Evolutionary conservation across 202 grass and related monocot genomes (phyloP), one percentile per base, ranked within the genome.

Genomic region (Zoysia matrella): DNA sequence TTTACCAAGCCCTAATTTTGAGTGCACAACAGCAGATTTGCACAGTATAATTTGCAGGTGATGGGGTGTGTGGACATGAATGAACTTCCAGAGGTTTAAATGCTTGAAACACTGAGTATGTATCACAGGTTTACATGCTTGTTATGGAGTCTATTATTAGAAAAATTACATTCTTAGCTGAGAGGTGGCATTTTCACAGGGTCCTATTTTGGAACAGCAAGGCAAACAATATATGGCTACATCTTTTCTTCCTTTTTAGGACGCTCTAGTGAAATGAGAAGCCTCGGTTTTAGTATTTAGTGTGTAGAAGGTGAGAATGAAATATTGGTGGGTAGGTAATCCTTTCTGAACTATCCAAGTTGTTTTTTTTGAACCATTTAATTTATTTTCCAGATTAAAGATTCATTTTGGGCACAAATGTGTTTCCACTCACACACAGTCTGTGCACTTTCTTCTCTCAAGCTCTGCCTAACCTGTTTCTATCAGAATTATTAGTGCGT

Each of bases 41-140:
- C 73, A 69, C 61, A 82, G 55, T 74, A 89, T 78, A 89, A 67
- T 67, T 47, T 67, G 53, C 62, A 73, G 60, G 63, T 89, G 78
- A 73, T 85, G 73, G 66, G 82, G 52, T 36, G 11, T 67, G 52
- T 81, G 60, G 60, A 67, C 73, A 61, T 77, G 72, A 85, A 77
- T 67, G 78, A 82, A 82, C 52, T 65, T 77, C 82, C 78, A 55
- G 77, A 55, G 77, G 58, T 85, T 85, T 85, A 53, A 57, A 85
- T 89, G 87, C 72, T 36, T 81, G 72, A 36, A 36, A 67, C 83
- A 82, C 66, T 66, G 75, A 66, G 43, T 84, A 45, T 3, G 9
- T 65, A 76, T 75, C 65, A 75, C 74, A 51, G 75, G 54, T 84
- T 84, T 84, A 56, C 70, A 84, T 88, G 86, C 63, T 16, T 80